A percentile compares a stretch with the other conserved stretches of the same genome.
These are phyloP conservation scores for Trichoderma arundinaceum DNA, from an alignment of 2,329 filamentous ascomycete genomes.

Conservation along the genomic window DNA sequence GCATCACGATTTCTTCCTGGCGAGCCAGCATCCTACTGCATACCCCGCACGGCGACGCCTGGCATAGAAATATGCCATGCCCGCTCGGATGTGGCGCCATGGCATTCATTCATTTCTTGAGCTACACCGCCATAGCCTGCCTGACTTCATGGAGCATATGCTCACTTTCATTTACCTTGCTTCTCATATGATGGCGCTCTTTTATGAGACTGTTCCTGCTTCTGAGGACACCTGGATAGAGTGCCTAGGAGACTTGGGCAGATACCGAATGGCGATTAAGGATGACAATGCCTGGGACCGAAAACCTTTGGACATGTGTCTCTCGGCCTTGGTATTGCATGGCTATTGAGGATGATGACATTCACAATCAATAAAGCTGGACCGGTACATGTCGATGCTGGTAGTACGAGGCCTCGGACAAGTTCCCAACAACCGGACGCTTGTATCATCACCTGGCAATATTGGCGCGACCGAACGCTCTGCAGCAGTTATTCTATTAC, in stretches of 20 bases:
- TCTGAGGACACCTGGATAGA: slow-evolving; percentile 93
- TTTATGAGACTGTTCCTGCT: slow-evolving; percentile 80
- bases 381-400: slow-evolving; percentile 77
- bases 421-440: slow-evolving; percentile 73
- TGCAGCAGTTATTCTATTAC: slow-evolving; percentile 77
- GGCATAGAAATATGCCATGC: slow-evolving; percentile 85
- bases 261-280: slow-evolving; percentile 75
- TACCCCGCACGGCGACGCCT: slow-evolving; percentile 68
- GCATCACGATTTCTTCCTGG: slow-evolving; percentile 83
- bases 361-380: slow-evolving; percentile 78
- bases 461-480: slow-evolving; percentile 69
- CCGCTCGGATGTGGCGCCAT: slow-evolving; percentile 89
- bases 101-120: slow-evolving; percentile 86
- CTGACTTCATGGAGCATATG: slow-evolving; percentile 83
- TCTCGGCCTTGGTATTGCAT: slow-evolving; percentile 68
- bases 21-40: slow-evolving; percentile 81
- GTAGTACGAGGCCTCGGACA: slow-evolving; percentile 83
- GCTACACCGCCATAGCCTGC: slow-evolving; percentile 72
- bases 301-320: slow-evolving; percentile 82
- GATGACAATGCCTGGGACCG: slow-evolving; percentile 75
- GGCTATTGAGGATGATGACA: slow-evolving; percentile 82
- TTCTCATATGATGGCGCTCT: slow-evolving; percentile 84
- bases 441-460: slow-evolving; percentile 90
- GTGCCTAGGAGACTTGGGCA: slow-evolving; percentile 80
- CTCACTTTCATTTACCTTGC: slow-evolving; percentile 84